Evolutionary conservation across 371 early-diverging fungal species (phyloP).

Genomic region (Paraphysoderma sedebokerense): DNA sequence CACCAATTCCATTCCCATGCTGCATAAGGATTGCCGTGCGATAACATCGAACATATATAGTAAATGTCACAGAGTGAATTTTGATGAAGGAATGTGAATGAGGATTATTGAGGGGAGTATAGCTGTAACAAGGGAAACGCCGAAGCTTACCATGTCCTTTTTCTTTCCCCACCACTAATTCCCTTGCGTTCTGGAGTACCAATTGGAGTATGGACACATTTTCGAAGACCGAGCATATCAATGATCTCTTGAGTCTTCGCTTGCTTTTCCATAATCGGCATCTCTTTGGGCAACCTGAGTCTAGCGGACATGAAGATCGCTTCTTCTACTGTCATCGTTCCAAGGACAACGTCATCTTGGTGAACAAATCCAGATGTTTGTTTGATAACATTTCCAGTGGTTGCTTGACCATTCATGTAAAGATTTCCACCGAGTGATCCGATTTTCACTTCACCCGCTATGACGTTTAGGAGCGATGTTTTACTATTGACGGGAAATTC

Average conservation of each 20-base stretch:
- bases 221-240: constrained; percentile 52
- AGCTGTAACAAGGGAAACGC: no score
- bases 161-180: constrained; percentile 72
- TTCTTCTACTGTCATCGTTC: constrained; percentile 66
- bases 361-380: constrained; percentile 58
- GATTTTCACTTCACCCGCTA: constrained; percentile 38
- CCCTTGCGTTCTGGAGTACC: constrained; percentile 58
- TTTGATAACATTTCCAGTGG: constrained; percentile 27
- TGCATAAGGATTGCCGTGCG: no score
- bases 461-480: neutral
- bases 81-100: no score
- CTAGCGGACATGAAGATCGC: constrained; percentile 58
- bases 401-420: constrained; percentile 39
- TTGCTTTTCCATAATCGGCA: constrained; percentile 32
- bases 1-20: constrained; percentile 74
- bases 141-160: no score
- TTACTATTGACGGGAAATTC: no score
- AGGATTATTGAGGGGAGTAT: no score
- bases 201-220: constrained; percentile 53
- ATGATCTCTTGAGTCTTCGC: constrained; percentile 53
- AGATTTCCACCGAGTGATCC: constrained; percentile 40
- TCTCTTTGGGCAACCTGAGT: constrained; percentile 50
- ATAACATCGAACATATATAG: no score
- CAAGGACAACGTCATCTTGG: constrained; percentile 70
- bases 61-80: no score